Evolutionary conservation across 208 protist genomes (phyloP).

Genomic region (Trypanosoma mega): DNA sequence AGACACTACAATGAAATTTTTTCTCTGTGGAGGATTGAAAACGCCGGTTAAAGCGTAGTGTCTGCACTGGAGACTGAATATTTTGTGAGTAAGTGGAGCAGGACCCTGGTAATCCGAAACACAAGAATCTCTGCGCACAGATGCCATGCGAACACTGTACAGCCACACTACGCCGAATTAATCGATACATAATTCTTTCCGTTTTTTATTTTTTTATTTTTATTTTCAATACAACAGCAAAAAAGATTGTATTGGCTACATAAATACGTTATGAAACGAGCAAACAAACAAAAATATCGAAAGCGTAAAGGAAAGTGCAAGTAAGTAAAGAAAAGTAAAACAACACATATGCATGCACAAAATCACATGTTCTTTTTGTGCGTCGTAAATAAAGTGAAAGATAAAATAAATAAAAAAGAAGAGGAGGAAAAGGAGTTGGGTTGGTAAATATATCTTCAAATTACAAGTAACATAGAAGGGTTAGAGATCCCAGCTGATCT

Average conservation of each 20-base stretch:
- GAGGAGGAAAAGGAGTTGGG: constrained; percentile 5
- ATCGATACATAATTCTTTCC: constrained; percentile 45
- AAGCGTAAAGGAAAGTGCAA: constrained; percentile 21
- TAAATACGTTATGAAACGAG: too few species aligned
- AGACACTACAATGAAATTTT: constrained; percentile 87
- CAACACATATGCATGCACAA: not conserved
- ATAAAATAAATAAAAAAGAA: constrained; percentile 20
- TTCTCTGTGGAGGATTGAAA: constrained; percentile 54
- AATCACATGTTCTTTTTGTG: not conserved
- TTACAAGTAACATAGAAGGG: constrained; percentile 35
- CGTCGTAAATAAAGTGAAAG: not conserved
- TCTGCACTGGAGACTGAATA: constrained; percentile 5
- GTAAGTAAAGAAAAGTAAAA: constrained; percentile 11
- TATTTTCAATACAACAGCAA: too few species aligned
- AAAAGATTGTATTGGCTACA: too few species aligned
- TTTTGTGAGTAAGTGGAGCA: not conserved
- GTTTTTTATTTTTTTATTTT: too few species aligned
- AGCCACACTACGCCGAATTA: constrained; percentile 16
- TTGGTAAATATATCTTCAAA: constrained; percentile 9
- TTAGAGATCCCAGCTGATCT: constrained; percentile 74
- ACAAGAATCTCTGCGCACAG: not conserved
- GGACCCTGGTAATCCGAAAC: not conserved
- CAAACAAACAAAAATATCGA: too few species aligned
- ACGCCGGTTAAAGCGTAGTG: constrained; percentile 19
- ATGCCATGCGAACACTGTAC: constrained; percentile 1